Evolutionary conservation across 2,329 filamentous ascomycete species (phyloP).

Genomic region (Fusarium tupiense): DNA sequence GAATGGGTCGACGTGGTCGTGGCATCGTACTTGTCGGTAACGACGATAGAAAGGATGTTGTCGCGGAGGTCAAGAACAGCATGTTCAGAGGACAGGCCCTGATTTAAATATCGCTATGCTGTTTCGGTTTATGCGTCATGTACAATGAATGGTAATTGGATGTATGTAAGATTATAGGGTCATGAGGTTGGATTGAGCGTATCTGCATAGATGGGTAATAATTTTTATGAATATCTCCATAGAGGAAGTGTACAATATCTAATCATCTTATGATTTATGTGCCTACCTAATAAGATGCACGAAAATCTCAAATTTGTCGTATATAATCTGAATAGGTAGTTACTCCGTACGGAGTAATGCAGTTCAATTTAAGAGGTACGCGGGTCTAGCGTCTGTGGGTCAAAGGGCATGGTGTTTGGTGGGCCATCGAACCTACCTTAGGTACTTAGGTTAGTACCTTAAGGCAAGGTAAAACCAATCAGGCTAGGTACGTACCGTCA

Average conservation of each 20-base stretch:
- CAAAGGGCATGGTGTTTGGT: slow-evolving; percentile 34
- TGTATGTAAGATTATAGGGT: slow-evolving; percentile 26
- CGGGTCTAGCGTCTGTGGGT: slow-evolving; percentile 10
- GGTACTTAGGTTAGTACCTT: background rate
- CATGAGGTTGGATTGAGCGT: slow-evolving; percentile 5
- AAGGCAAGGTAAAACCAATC: background rate
- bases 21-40: slow-evolving; percentile 92
- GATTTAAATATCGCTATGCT: slow-evolving; percentile 59
- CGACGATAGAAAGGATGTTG: slow-evolving; percentile 88
- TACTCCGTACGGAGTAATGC: background rate
- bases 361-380: background rate
- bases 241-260: slow-evolving; percentile 6
- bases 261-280: background rate
- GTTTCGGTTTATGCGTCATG: slow-evolving; percentile 19
- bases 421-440: background rate
- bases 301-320: background rate
- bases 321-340: background rate
- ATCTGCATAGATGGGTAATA: slow-evolving; percentile 4
- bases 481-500: slow-evolving; percentile 23
- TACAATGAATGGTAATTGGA: slow-evolving; percentile 36
- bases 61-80: slow-evolving; percentile 89
- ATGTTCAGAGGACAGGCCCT: slow-evolving; percentile 85
- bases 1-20: slow-evolving; percentile 90
- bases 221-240: slow-evolving; percentile 23
- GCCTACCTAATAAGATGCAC: background rate